phyloP scores from a whole-genome alignment of 2,329 filamentous ascomycete genomes.

The Fusarium drepaniforme region DNA sequence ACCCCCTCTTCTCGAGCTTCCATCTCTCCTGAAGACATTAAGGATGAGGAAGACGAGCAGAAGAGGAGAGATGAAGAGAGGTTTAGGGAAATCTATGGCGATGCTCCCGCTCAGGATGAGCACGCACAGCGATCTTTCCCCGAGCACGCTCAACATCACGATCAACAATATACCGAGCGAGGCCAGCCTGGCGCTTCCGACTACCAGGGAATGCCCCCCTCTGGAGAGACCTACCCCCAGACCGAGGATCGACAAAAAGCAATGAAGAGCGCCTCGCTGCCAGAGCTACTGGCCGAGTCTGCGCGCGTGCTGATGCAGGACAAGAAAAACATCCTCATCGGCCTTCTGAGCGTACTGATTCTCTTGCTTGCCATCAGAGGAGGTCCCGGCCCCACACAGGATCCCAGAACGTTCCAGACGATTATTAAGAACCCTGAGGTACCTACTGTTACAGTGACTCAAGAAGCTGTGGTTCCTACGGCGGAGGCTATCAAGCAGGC shows the following conservation, averaged over 20 bases:
- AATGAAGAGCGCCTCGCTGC: constrained; percentile 61
- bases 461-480: constrained; percentile 24
- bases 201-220: constrained; percentile 22
- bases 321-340: constrained; percentile 70
- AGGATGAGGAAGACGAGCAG: constrained; percentile 46
- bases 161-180: constrained; percentile 48
- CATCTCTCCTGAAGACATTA: constrained; percentile 17
- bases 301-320: constrained; percentile 67
- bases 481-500: constrained; percentile 8
- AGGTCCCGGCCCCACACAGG: constrained; percentile 31
- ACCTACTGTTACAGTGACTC: constrained; percentile 43
- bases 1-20: constrained; percentile 26
- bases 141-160: constrained; percentile 16
- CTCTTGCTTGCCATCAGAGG: constrained; percentile 61
- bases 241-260: constrained; percentile 45
- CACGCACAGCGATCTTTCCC: constrained; percentile 14
- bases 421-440: constrained; percentile 40
- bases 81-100: constrained; percentile 64
- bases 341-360: constrained; percentile 65
- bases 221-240: constrained; percentile 45
- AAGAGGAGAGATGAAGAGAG: constrained; percentile 62
- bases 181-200: constrained; percentile 30
- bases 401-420: constrained; percentile 47
- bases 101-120: constrained; percentile 19
- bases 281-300: constrained; percentile 67